phyloP scores from a whole-genome alignment of 164 flowering plant species.

The Annona cherimola region DNA sequence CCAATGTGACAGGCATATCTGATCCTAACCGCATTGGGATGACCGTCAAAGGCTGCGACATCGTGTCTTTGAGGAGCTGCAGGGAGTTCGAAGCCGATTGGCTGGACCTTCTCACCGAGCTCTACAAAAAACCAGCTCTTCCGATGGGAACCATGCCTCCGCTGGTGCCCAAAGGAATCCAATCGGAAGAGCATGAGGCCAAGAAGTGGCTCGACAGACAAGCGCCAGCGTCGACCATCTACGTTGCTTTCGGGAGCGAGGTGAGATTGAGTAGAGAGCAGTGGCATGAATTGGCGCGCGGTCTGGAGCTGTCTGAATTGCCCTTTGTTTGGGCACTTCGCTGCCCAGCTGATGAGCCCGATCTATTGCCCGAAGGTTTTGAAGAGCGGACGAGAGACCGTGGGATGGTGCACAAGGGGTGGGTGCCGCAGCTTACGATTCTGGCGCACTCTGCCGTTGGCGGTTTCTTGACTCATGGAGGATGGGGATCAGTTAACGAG shows the following conservation, averaged over 20 bases:
- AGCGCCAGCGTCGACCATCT: conserved; percentile 20
- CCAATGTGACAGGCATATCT: conserved; percentile 10
- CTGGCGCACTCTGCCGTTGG: conserved; percentile 38
- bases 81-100: conserved; percentile 13
- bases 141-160: conserved; percentile 20
- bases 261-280: conserved; percentile 21
- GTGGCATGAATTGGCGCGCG: conserved; percentile 29
- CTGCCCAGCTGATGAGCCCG: conserved; percentile 13
- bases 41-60: not conserved
- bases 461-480: conserved; percentile 29
- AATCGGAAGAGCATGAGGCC: not conserved
- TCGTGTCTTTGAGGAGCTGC: conserved; percentile 6
- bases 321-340: conserved; percentile 37
- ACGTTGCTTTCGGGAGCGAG: conserved; percentile 42
- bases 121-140: conserved; percentile 16
- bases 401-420: conserved; percentile 32
- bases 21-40: not conserved
- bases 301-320: conserved; percentile 24
- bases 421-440: conserved; percentile 42
- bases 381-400: conserved; percentile 9
- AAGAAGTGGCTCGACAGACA: conserved; percentile 37
- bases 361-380: conserved; percentile 25
- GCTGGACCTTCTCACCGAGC: conserved; percentile 7
- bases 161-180: too few species aligned
- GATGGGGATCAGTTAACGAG: conserved; percentile 33